Evolutionary conservation across 108 stramenopile species (phyloP), one percentile per base, ranked within the genome.

Genomic region (Nitzschia palea): DNA sequence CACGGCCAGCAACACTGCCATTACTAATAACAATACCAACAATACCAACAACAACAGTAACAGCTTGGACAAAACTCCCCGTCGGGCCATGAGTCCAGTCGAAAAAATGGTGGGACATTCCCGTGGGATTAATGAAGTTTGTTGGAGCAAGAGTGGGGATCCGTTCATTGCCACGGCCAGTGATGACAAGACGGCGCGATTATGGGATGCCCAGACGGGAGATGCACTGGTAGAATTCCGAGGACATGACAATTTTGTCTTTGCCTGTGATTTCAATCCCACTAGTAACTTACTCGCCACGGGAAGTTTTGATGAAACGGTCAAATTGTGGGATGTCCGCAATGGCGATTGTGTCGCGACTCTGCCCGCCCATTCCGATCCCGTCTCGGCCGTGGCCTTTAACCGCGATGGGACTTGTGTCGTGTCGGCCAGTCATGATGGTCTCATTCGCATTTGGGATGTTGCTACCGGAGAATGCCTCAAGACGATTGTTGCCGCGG

Each of bases 291-390:
- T 97, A 62, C 54, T 97, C 44, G 91, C 78, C 10, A 71, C 79
- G 22, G 98, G 98, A 2, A 81, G 81, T 34, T 97, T 91, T 67
- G 97, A 98, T 64, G 95, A 97, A 65, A 97, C 91, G 2, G 96
- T 98, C 28, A 93, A 96, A 61, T 52, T 98, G 6, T 98, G 97
- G 97, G 98, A 98, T 70, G 78, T 96, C 3, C 86, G 97, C 0
- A 82, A 80, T 27, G 96, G 96, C 2, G 91, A 93, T 20, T 95
- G 94, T 68, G 85, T 98, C 0, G 76, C 80, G 35, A 97, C 97
- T 17, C 67, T 98, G 42, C 93, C 95, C 10, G 95, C 96, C 0
- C 98, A 98, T 76, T 89, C 90, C 23, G 96, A 98, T 79, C 98
- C 98, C 17, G 96, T 98, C 10, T 97, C 97, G 2, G 82, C 86